Conservation (phyloP, 495 filamentous ascomycete genomes). For the Tuber calosporum region DNA sequence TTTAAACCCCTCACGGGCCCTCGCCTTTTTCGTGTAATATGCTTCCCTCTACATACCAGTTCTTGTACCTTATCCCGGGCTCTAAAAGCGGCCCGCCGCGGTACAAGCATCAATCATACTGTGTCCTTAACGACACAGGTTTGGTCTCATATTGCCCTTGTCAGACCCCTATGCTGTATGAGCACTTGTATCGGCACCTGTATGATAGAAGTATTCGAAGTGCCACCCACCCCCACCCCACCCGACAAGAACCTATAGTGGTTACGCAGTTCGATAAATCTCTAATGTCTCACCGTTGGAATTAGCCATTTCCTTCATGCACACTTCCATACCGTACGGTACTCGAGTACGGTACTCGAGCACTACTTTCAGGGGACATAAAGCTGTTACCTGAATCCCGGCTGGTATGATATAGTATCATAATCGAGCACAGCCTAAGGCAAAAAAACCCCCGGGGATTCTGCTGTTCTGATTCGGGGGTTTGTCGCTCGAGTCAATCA, state of each 20-base stretch:
- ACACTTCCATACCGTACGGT: neutral
- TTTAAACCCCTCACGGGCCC: neutral
- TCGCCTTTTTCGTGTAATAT: neutral
- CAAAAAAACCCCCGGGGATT: too few relatives aligned
- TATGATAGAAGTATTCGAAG: neutral
- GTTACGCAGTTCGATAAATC: neutral
- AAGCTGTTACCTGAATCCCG: neutral
- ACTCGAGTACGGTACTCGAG: too few relatives aligned
- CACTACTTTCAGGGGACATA: neutral
- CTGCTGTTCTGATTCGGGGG: too few relatives aligned
- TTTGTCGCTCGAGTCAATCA: too few relatives aligned
- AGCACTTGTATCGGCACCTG: neutral
- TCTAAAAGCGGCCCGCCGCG: neutral
- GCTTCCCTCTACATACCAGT: neutral
- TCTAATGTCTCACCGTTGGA: neutral
- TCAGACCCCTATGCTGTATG: neutral
- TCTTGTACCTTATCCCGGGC: neutral
- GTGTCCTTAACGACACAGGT: neutral
- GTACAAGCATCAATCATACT: neutral
- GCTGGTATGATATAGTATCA: neutral
- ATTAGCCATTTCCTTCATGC: neutral
- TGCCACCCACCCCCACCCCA: neutral
- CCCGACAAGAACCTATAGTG: neutral
- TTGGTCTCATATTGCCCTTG: neutral
- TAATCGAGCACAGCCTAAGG: too few relatives aligned